Percentiles rank a stretch among this genome's conserved stretches.
Conservation (phyloP, 139 green algal species). For the Pleodorina starrii region DNA sequence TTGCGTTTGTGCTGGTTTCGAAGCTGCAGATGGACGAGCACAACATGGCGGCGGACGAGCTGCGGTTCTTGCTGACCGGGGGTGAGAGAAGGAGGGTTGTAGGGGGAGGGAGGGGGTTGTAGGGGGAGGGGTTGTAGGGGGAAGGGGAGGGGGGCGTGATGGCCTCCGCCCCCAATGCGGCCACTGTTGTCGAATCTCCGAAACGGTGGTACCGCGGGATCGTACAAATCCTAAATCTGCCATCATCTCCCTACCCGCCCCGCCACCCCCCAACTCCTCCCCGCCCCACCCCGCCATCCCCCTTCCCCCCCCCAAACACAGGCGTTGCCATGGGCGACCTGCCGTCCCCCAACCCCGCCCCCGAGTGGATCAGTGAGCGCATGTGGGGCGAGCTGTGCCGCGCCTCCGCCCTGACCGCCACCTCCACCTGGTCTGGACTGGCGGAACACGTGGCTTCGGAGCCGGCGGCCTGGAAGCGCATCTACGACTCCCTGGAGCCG, state of each 20-base stretch:
- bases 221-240: too few relatives aligned
- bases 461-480: slow-evolving; percentile 58
- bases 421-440: slow-evolving; percentile 58
- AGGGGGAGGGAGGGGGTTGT: neutral
- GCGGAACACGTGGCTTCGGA: slow-evolving; percentile 57
- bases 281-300: neutral
- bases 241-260: too few relatives aligned
- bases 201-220: too few relatives aligned
- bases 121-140: neutral
- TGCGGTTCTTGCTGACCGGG: slow-evolving; percentile 85
- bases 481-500: slow-evolving; percentile 77
- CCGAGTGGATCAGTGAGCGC: slow-evolving; percentile 75
- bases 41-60: slow-evolving; percentile 64
- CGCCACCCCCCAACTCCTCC: too few relatives aligned
- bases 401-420: slow-evolving; percentile 59
- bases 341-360: slow-evolving; percentile 70
- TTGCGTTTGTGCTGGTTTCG: slow-evolving; percentile 73
- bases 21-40: slow-evolving; percentile 68
- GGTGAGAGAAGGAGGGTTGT: slow-evolving; percentile 47
- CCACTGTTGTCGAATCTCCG: too few relatives aligned
- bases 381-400: slow-evolving; percentile 82
- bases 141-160: too few relatives aligned
- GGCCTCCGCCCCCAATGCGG: too few relatives aligned
- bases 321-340: slow-evolving; percentile 78
- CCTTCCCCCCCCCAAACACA: neutral